Base-by-base conservation (phyloP, 805 yeast species). In the Hanseniaspora thailandica region DNA sequence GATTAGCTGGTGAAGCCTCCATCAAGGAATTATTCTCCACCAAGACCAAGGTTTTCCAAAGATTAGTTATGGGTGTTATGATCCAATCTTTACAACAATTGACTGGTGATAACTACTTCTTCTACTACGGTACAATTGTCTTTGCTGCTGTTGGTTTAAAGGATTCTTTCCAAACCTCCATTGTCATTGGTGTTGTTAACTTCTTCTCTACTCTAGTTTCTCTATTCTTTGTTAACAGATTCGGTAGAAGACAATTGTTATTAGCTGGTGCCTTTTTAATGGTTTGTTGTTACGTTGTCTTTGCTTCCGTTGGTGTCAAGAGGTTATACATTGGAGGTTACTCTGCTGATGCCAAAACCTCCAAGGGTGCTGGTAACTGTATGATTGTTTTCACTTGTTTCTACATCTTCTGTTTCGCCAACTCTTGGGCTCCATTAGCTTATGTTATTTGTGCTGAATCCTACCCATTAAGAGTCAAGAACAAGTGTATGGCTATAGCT, bases 381-480 rank as follows among this genome's bases (percentile, higher is more conserved):
- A 67, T 69, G 64, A 68, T 69, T 59, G 65, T 65, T 50, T 67
- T 69, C 61, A 62, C 71, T n/a, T 65, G 68, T 60, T 57, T 68
- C 59, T 81, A 71, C 72, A 77, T 81, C 57, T 79, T 80, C 75
- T 78, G 73, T 72, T 81, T 80, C 61, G 86, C 86, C 36, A 73
- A 79, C 47, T 76, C 84, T 28, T 81, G 86, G 86, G 86, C 84
- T 59, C 83, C 84, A 62, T 74, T 76, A 60, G 76, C 74, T 52
- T 81, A 71, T 66, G 77, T 77, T 57, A 78, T 80, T 60, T 73
- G 77, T 35, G 76, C 84, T 39, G 86, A 81, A 68, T 72, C 78
- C 46, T 81, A 77, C 66, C 86, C 86, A 66, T 73, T 81, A 61
- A 76, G 86, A 73, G 78, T 81, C 65, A 77, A 81, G 67, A 63